Conservation (phyloP, 495 filamentous ascomycete species). For the Beverwykella pulmonaria region DNA sequence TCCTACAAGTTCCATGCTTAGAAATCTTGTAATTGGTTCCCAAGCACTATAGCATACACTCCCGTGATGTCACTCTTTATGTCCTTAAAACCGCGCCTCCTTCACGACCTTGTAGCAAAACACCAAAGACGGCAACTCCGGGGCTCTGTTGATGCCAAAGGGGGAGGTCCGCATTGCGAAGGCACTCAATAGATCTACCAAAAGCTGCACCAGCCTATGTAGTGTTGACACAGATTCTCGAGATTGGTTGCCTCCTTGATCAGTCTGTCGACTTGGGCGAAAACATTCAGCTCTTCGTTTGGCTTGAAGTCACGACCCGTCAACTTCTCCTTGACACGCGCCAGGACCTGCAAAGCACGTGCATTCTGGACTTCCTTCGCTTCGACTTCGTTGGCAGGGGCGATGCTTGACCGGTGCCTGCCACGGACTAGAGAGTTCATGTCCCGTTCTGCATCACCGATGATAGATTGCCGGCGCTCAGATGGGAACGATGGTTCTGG, state of each 20-base stretch:
- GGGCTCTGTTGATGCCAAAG: neutral
- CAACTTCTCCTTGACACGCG: constrained; percentile 90
- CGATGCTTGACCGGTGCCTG: constrained; percentile 41
- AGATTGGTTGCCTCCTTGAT: constrained; percentile 93
- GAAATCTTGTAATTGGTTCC: too few relatives aligned
- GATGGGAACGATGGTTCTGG: constrained; percentile 77
- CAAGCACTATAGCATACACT: neutral
- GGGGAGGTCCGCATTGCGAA: neutral
- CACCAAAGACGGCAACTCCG: neutral
- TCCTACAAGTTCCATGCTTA: neutral
- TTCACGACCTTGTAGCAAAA: neutral
- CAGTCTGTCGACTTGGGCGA: constrained; percentile 88
- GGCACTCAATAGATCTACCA: constrained; percentile 58
- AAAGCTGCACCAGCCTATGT: constrained; percentile 96
- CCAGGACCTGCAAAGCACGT: constrained; percentile 86
- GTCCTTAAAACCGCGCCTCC: neutral
- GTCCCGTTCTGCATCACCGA: constrained; percentile 46
- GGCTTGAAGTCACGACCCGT: constrained; percentile 69
- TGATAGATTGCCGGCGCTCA: constrained; percentile 72
- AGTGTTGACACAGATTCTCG: constrained; percentile 98
- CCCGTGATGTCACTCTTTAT: neutral
- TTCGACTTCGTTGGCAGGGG: constrained; percentile 47
- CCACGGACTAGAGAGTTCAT: constrained; percentile 21
- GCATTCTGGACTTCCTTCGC: constrained; percentile 86
- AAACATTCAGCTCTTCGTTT: constrained; percentile 79